A percentile compares a stretch with the other conserved stretches of the same genome.
These are phyloP conservation scores for Vitis cinerea DNA, from an alignment of 164 flowering plant genomes.

Conservation along the genomic window DNA sequence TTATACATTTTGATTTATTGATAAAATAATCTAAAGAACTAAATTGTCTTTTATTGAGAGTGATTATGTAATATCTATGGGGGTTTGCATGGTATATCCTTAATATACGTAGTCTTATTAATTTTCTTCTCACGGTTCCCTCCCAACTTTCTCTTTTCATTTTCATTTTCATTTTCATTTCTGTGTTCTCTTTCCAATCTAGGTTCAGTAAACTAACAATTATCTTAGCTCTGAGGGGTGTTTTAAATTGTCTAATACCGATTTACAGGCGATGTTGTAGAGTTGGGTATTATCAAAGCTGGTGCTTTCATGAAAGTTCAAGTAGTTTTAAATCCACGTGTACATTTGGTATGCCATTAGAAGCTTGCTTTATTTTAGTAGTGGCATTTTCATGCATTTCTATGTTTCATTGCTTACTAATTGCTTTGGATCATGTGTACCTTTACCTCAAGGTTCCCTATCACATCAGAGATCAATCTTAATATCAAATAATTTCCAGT, in stretches of 20 bases:
- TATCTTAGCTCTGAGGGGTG: no score
- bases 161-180: neutral
- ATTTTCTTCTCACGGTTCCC: no score
- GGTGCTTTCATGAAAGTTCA: slow-evolving; percentile 71
- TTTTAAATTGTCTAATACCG: slow-evolving; percentile 10
- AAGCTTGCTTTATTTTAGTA: neutral
- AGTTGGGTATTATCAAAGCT: slow-evolving; percentile 79
- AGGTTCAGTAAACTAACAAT: no score
- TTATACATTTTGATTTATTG: no score
- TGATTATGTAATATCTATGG: no score
- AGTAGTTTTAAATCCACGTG: slow-evolving; percentile 68
- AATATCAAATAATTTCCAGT: slow-evolving; percentile 86
- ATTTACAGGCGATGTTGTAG: slow-evolving; percentile 87
- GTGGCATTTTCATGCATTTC: neutral
- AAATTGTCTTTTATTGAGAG: no score
- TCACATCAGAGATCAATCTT: slow-evolving; percentile 86
- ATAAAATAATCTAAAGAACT: no score
- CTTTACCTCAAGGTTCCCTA: slow-evolving; percentile 67
- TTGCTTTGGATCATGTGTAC: neutral
- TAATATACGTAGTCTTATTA: no score
- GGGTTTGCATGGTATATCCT: no score
- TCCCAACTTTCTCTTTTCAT: no score
- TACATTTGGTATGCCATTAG: slow-evolving; percentile 65
- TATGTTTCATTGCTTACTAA: slow-evolving; percentile 8
- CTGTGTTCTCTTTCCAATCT: no score